Base-by-base conservation (phyloP, 495 filamentous ascomycete genomes). In the Xanthoparmelia taractica region DNA sequence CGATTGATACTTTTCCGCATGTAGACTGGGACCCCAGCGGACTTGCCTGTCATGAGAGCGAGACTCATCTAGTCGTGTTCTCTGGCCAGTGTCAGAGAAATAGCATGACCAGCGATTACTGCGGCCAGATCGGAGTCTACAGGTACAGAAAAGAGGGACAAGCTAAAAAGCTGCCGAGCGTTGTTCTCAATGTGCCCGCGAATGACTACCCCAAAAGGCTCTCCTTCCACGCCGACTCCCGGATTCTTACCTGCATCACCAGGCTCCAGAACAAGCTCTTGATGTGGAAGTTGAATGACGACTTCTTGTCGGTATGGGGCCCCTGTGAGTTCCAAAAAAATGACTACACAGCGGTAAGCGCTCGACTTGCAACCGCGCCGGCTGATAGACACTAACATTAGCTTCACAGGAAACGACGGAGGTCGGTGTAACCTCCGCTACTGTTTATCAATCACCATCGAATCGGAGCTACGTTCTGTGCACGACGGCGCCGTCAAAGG, bases 361-460 rank as follows among this genome's bases (percentile, higher is more conserved):
- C 10, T 11, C 54, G 8, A 13, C 7, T 7, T 18, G 10, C 6
- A 11, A 33, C 12, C 27, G 2, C 1, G 17, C 5, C 15, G 3
- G 47, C 31, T n/a, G 23, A n/a, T 13, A 17, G 8, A 18, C 10
- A 20, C 18, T 41, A 37, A 52, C 25, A 7, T 15, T 13, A 11
- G 8, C 8, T 38, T 17, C 56, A 18, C 58, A 68, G 59, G 60
- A 66, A 23, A 70, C 63, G 7, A 60, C 20, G 20, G 54, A 41
- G 33, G 59, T 58, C 12, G 68, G 68, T 20, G 47, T 70, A 8
- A 69, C 68, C 0, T 69, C 67, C 13, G 57, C 55, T 36, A 54
- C 64, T 4, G 48, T 64, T 0, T 70, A 60, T 43, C 41, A 52
- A n/a, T 63, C 60, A 12, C 60, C 45, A 11, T 55, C 61, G 27